phyloP scores from a whole-genome alignment of 768 basidiomycete species.

The Amanita pallidorosea region DNA sequence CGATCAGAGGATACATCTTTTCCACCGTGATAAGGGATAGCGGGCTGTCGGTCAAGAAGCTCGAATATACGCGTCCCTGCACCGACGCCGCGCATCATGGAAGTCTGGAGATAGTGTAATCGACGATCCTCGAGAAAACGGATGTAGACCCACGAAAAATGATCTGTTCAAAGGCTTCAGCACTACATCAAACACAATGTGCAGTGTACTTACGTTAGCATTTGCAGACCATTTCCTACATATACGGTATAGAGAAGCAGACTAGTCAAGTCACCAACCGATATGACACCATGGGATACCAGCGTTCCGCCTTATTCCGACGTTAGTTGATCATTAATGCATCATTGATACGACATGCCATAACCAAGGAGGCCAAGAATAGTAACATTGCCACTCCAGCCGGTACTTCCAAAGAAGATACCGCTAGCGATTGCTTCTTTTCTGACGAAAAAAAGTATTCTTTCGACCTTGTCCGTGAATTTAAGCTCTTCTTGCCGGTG shows the following conservation, averaged over 20 bases:
- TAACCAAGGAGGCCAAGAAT: constrained; percentile 84
- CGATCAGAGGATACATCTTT: constrained; percentile 39
- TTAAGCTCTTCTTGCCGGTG: constrained; percentile 63
- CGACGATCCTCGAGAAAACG: constrained; percentile 19
- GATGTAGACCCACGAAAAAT: constrained; percentile 37
- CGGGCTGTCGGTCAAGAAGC: constrained; percentile 71
- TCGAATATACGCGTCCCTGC: constrained; percentile 93
- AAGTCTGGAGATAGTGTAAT: constrained; percentile 39
- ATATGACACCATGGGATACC: constrained; percentile 79
- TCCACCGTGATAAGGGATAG: constrained; percentile 59
- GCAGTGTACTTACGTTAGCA: constrained; percentile 51
- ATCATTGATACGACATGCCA: constrained; percentile 32
- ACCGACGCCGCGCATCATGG: constrained; percentile 94
- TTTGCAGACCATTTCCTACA: constrained; percentile 70
- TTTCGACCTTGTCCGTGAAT: constrained; percentile 56
- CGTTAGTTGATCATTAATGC: background rate
- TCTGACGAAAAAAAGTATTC: constrained; percentile 64
- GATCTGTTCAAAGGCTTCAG: constrained; percentile 21
- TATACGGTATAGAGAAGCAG: constrained; percentile 87
- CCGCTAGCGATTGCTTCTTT: constrained; percentile 87
- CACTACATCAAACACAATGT: background rate
- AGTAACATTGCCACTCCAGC: constrained; percentile 91
- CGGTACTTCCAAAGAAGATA: constrained; percentile 87
- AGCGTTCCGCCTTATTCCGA: constrained; percentile 66
- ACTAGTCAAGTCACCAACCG: constrained; percentile 87